phyloP scores from a whole-genome alignment of 495 filamentous ascomycete genomes.

The Podospora conica region DNA sequence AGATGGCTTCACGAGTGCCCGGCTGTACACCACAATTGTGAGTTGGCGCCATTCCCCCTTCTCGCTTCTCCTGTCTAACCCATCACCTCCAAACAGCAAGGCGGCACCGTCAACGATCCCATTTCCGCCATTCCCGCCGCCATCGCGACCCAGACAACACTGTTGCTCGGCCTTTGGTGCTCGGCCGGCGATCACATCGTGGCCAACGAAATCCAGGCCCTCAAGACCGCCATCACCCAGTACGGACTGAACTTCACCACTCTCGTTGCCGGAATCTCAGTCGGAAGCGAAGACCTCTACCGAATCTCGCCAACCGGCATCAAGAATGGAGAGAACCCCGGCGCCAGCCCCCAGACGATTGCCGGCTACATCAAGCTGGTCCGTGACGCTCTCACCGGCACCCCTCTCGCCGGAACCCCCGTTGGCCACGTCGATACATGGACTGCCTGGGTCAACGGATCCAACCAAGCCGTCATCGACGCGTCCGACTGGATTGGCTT shows the following conservation, averaged over 20 bases:
- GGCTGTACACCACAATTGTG: conserved; percentile 48
- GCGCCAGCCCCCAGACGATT: conserved; percentile 52
- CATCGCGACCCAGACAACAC: conserved; percentile 61
- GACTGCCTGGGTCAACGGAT: conserved; percentile 72
- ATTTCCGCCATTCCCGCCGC: conserved; percentile 72
- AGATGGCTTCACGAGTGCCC: conserved; percentile 61
- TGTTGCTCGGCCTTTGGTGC: conserved; percentile 75
- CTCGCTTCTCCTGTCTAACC: not conserved
- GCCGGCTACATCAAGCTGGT: conserved; percentile 62
- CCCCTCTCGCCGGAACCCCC: conserved; percentile 46
- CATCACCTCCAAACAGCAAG: conserved; percentile 31
- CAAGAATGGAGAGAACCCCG: conserved; percentile 37
- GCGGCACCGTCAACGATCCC: conserved; percentile 48
- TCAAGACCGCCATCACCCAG: conserved; percentile 54
- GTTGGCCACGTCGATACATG: conserved; percentile 92
- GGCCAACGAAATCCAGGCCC: conserved; percentile 61
- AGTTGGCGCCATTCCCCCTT: not conserved
- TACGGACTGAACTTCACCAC: conserved; percentile 57
- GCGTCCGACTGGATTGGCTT: conserved; percentile 71
- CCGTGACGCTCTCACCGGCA: conserved; percentile 51
- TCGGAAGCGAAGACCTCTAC: conserved; percentile 89
- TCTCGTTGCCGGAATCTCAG: conserved; percentile 76
- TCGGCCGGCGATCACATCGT: conserved; percentile 60
- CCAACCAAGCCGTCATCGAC: conserved; percentile 65
- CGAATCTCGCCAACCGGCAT: conserved; percentile 57